Conservation (phyloP, 176 grass and related monocot genomes). For the Carex cristatella region DNA sequence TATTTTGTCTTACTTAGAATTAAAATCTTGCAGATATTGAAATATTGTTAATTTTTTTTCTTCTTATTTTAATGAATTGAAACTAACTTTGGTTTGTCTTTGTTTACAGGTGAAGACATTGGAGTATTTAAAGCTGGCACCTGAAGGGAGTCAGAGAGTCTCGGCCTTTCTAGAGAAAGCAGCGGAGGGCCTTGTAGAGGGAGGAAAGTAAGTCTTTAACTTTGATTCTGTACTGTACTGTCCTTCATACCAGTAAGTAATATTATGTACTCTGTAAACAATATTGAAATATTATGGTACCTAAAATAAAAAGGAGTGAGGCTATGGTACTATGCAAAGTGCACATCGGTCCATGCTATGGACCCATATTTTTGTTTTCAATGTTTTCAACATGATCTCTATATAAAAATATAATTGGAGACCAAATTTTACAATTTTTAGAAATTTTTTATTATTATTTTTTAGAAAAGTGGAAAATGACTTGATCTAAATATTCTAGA, state of each 20-base stretch:
- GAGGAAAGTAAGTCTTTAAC: constrained; percentile 67
- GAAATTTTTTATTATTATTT: too few species aligned
- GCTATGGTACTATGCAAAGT: too few species aligned
- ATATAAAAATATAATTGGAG: too few species aligned
- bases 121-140: constrained; percentile 70
- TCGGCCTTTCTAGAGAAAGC: constrained; percentile 83
- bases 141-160: constrained; percentile 73
- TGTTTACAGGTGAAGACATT: constrained; percentile 69
- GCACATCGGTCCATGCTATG: too few species aligned
- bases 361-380: too few species aligned
- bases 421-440: too few species aligned
- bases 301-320: background rate
- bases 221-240: background rate
- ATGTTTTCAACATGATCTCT: too few species aligned
- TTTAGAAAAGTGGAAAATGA: too few species aligned
- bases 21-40: constrained; percentile 11
- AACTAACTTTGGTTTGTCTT: background rate
- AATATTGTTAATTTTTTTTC: background rate
- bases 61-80: background rate
- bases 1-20: background rate
- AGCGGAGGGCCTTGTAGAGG: constrained; percentile 77
- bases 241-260: background rate
- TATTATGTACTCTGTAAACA: too few species aligned
- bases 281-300: background rate
- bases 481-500: too few species aligned